Conservation (phyloP, 768 basidiomycete genomes). For the Russula compacta region DNA sequence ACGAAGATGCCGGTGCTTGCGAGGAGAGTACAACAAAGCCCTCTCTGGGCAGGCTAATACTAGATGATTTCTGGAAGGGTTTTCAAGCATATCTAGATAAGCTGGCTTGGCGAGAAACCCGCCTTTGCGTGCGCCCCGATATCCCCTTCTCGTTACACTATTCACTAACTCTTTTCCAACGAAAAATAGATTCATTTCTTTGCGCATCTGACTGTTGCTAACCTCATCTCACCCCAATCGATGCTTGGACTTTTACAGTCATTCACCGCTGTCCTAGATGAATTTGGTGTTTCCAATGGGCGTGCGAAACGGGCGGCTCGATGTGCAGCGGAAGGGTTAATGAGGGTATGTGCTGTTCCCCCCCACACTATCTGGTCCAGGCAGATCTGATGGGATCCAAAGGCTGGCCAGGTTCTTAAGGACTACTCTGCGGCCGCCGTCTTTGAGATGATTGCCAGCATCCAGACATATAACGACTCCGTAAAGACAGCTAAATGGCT, state of each 20-base stretch:
- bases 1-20: constrained; percentile 25
- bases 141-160: neutral
- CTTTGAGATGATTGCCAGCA: constrained; percentile 57
- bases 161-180: neutral
- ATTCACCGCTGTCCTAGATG: constrained; percentile 79
- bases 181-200: constrained; percentile 78
- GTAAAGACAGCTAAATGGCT: constrained; percentile 49
- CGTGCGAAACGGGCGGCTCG: constrained; percentile 73
- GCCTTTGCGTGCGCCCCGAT: constrained; percentile 61
- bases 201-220: constrained; percentile 72
- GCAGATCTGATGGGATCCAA: neutral
- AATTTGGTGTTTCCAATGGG: constrained; percentile 81
- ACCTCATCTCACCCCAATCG: constrained; percentile 66
- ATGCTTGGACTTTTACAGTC: constrained; percentile 76
- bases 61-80: constrained; percentile 87
- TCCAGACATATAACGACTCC: constrained; percentile 63
- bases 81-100: constrained; percentile 87
- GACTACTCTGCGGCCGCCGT: constrained; percentile 49
- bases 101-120: constrained; percentile 82
- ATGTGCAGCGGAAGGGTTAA: constrained; percentile 73
- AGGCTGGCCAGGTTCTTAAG: constrained; percentile 67
- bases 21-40: constrained; percentile 25
- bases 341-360: constrained; percentile 44
- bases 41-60: constrained; percentile 56
- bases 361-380: neutral